Conservation (phyloP, 2,329 filamentous ascomycete genomes). For the Alternaria gaisen region DNA sequence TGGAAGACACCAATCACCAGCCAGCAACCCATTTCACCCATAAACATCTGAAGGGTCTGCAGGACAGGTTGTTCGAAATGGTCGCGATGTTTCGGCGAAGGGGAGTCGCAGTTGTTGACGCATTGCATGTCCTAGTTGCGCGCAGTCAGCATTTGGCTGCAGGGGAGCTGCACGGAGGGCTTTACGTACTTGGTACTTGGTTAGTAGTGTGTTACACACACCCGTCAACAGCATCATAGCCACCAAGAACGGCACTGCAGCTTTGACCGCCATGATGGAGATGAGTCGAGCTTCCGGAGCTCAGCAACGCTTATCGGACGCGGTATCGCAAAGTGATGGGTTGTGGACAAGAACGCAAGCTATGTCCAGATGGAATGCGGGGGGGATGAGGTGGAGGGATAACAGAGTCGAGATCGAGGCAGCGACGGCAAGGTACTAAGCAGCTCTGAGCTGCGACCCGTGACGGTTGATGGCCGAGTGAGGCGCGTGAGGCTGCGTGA, state of each 20-base stretch:
- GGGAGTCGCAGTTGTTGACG: conserved; percentile 83
- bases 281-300: conserved; percentile 25
- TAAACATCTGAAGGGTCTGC: conserved; percentile 97
- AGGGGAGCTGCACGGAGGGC: background rate
- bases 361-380: conserved; percentile 9
- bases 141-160: conserved; percentile 28
- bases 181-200: conserved; percentile 84
- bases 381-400: conserved; percentile 4
- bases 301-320: conserved; percentile 22
- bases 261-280: conserved; percentile 71
- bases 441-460: conserved; percentile 36
- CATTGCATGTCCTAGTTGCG: conserved; percentile 87
- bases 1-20: conserved; percentile 79
- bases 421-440: conserved; percentile 23
- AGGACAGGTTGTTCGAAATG: conserved; percentile 95
- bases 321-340: conserved; percentile 1
- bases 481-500: conserved; percentile 44
- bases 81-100: conserved; percentile 70
- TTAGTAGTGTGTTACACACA: conserved; percentile 95
- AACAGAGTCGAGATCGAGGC: conserved; percentile 11
- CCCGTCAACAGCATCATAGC: conserved; percentile 96
- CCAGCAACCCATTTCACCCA: conserved; percentile 97
- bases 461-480: conserved; percentile 34
- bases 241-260: conserved; percentile 83
- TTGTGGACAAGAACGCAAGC: conserved; percentile 21